Evolutionary conservation across 208 protist genomes (phyloP).

Genomic region (Leishmania mexicana): DNA sequence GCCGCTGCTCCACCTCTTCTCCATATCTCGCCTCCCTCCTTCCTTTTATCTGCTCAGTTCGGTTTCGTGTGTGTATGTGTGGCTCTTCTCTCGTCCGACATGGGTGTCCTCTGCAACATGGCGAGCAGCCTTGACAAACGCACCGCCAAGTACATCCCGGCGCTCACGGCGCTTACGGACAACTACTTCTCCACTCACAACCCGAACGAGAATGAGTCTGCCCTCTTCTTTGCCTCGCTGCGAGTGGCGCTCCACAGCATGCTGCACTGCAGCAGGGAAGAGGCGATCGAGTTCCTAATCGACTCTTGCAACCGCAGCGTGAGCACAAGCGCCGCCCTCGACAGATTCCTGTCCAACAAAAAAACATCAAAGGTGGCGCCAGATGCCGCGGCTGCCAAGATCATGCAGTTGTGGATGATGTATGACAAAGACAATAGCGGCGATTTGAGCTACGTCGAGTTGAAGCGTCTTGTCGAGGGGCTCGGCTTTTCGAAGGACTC

Average conservation of each 20-base stretch:
- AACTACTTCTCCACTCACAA: slow-evolving; percentile 40
- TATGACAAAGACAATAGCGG: slow-evolving; percentile 68
- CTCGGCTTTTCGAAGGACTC: slow-evolving; percentile 58
- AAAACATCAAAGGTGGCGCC: slow-evolving; percentile 24
- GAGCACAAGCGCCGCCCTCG: slow-evolving; percentile 33
- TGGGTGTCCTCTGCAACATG: slow-evolving; percentile 39
- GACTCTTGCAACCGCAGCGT: slow-evolving; percentile 40
- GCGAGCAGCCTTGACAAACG: slow-evolving; percentile 18
- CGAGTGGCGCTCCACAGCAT: slow-evolving; percentile 43
- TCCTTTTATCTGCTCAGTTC: not conserved
- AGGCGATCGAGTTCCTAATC: slow-evolving; percentile 52
- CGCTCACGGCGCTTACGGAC: slow-evolving; percentile 44
- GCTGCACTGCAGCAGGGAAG: slow-evolving; percentile 44
- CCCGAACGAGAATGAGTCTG: slow-evolving; percentile 31
- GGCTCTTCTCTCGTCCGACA: slow-evolving; percentile 12
- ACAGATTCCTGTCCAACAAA: slow-evolving; percentile 34
- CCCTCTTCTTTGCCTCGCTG: slow-evolving; percentile 60
- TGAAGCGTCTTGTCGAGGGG: slow-evolving; percentile 45
- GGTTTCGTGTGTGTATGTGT: not conserved
- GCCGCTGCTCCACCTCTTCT: not conserved
- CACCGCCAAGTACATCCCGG: slow-evolving; percentile 36
- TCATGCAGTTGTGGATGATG: slow-evolving; percentile 76
- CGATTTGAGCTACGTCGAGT: slow-evolving; percentile 48
- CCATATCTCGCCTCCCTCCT: not conserved
- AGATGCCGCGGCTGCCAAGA: slow-evolving; percentile 53